These are phyloP conservation scores for Pseudoscleropodium purum DNA, from an alignment of 225 moss, liverwort and hornwort genomes.

Conservation along the genomic window DNA sequence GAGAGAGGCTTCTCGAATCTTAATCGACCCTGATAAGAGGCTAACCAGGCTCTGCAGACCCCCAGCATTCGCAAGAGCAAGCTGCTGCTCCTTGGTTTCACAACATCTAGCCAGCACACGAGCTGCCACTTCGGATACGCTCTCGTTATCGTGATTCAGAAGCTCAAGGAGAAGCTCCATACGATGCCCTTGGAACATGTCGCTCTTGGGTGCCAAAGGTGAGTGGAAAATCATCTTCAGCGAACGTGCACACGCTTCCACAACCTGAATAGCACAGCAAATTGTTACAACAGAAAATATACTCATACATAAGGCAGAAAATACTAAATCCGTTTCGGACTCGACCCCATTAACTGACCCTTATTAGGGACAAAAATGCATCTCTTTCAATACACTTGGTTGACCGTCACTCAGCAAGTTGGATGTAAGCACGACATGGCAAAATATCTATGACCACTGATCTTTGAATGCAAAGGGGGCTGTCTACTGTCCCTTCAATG, in stretches of 20 bases:
- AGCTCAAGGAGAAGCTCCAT: constrained; percentile 88
- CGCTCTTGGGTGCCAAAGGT: constrained; percentile 86
- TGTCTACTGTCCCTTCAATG: neutral
- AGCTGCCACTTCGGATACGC: constrained; percentile 88
- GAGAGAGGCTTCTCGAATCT: constrained; percentile 78
- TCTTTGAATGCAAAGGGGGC: neutral
- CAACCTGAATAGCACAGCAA: constrained; percentile 53
- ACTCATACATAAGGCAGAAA: neutral
- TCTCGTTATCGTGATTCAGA: constrained; percentile 81
- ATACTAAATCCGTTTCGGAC: neutral
- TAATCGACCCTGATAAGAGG: constrained; percentile 67
- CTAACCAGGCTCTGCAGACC: constrained; percentile 73
- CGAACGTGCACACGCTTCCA: constrained; percentile 92
- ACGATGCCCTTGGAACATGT: constrained; percentile 84
- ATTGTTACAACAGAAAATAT: neutral
- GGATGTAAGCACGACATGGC: neutral
- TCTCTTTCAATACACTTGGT: neutral
- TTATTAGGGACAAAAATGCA: neutral
- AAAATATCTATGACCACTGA: neutral
- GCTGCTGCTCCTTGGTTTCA: constrained; percentile 85
- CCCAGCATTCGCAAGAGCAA: constrained; percentile 72
- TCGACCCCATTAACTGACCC: neutral
- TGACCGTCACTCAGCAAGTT: neutral
- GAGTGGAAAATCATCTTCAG: constrained; percentile 99
- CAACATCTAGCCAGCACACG: constrained; percentile 94